Conservation (phyloP, 2,329 filamentous ascomycete species). For the Pseudogymnoascus sp. region DNA sequence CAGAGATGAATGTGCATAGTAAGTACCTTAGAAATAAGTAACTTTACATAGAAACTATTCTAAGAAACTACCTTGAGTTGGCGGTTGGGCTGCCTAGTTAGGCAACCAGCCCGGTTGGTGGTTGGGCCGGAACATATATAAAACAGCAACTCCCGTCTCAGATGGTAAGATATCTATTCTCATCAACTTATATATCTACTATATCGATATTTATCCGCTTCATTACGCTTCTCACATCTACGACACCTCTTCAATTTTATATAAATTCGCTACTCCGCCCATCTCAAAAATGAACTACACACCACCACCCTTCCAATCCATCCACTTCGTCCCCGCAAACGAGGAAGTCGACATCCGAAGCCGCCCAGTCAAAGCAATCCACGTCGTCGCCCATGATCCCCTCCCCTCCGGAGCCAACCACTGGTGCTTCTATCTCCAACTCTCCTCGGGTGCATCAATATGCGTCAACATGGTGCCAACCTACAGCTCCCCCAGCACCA, state of each 20-base stretch:
- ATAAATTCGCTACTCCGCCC: neutral
- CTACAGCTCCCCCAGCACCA: neutral
- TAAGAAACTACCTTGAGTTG: too few species aligned
- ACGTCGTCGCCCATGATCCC: neutral
- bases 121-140: neutral
- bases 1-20: too few species aligned
- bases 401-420: neutral
- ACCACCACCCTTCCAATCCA: neutral
- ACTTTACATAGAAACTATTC: too few species aligned
- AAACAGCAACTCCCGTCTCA: neutral
- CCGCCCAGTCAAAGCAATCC: neutral
- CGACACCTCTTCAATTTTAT: neutral
- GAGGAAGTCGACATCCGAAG: neutral
- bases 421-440: neutral
- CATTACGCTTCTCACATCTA: neutral
- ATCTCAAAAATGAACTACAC: neutral
- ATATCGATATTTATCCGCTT: neutral
- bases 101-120: too few species aligned
- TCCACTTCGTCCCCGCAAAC: neutral
- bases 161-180: neutral
- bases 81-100: too few species aligned
- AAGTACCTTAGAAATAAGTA: too few species aligned
- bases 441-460: neutral
- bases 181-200: neutral
- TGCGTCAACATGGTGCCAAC: neutral